A percentile compares a stretch with the other conserved stretches of the same genome.
These are phyloP conservation scores for Neovahlkampfia damariscottae DNA, from an alignment of 78 protist genomes.

Conservation along the genomic window DNA sequence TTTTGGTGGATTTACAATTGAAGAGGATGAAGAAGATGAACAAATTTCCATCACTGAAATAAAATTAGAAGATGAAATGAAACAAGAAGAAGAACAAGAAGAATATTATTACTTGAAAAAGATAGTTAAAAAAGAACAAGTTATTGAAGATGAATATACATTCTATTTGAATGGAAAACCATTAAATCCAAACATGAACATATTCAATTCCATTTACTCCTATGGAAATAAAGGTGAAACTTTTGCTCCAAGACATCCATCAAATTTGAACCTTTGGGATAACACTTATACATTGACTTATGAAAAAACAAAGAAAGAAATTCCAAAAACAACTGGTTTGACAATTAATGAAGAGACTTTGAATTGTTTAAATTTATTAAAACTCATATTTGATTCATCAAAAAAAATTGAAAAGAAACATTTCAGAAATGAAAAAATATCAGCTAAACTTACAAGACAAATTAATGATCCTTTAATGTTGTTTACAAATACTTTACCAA, in stretches of 20 bases:
- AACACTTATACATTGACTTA: too few relatives aligned
- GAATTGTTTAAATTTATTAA: too few relatives aligned
- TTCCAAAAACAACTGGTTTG: too few relatives aligned
- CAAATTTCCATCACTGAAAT: neutral
- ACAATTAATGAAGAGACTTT: too few relatives aligned
- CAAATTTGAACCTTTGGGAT: too few relatives aligned
- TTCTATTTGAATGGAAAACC: neutral
- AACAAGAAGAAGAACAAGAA: conserved; percentile 7
- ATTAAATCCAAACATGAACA: neutral
- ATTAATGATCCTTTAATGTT: neutral
- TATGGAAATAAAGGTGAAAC: neutral
- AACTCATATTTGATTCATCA: neutral
- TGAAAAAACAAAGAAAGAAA: too few relatives aligned
- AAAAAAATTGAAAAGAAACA: neutral
- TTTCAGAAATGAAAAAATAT: too few relatives aligned
- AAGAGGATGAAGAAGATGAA: neutral
- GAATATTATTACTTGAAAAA: neutral
- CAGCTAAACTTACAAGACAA: neutral
- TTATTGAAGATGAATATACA: neutral
- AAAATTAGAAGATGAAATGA: neutral
- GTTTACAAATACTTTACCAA: neutral
- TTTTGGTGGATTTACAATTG: too few relatives aligned
- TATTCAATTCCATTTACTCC: conserved; percentile 11
- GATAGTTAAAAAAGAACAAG: neutral
- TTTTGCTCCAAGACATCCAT: too few relatives aligned